A percentile compares a stretch with the other conserved stretches of the same genome.
Evolutionary conservation across 2,329 filamentous ascomycete genomes (phyloP).

Genomic region (Dactylonectria estremocensis): DNA sequence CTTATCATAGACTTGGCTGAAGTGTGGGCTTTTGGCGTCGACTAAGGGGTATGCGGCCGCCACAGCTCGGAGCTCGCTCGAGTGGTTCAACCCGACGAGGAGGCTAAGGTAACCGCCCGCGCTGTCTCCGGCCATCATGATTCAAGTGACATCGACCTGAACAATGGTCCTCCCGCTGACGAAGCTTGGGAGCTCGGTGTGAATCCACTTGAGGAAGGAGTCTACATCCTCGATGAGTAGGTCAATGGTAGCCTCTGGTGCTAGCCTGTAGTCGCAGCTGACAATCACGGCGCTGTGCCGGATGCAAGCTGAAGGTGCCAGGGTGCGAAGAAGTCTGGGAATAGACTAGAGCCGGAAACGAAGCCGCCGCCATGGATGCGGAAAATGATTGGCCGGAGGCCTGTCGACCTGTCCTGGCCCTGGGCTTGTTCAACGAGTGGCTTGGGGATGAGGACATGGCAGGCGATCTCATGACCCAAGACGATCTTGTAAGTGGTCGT

Average conservation of each 20-base stretch:
- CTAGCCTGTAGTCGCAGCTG: conserved; percentile 11
- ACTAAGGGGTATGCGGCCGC: conserved; percentile 18
- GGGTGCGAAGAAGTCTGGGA: conserved; percentile 7
- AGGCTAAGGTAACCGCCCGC: conserved; percentile 23
- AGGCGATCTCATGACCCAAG: neutral
- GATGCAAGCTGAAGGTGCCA: conserved; percentile 19
- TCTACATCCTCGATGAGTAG: conserved; percentile 19
- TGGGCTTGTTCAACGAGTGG: neutral
- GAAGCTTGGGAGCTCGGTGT: neutral
- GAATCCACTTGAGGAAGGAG: conserved; percentile 16
- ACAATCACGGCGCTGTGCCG: conserved; percentile 20
- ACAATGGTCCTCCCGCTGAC: no score
- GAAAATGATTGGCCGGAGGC: no score
- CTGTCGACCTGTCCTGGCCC: neutral
- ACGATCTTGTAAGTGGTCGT: neutral
- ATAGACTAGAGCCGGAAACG: no score
- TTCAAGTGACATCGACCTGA: conserved; percentile 8
- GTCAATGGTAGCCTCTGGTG: conserved; percentile 8
- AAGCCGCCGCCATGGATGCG: no score
- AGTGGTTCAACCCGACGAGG: conserved; percentile 11
- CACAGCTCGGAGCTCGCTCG: conserved; percentile 12
- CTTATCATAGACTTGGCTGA: neutral
- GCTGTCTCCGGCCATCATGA: conserved; percentile 17
- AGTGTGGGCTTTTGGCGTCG: conserved; percentile 7
- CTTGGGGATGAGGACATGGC: neutral